Evolutionary conservation across 768 basidiomycete species (phyloP).

Genomic region (Auricularia sp.): DNA sequence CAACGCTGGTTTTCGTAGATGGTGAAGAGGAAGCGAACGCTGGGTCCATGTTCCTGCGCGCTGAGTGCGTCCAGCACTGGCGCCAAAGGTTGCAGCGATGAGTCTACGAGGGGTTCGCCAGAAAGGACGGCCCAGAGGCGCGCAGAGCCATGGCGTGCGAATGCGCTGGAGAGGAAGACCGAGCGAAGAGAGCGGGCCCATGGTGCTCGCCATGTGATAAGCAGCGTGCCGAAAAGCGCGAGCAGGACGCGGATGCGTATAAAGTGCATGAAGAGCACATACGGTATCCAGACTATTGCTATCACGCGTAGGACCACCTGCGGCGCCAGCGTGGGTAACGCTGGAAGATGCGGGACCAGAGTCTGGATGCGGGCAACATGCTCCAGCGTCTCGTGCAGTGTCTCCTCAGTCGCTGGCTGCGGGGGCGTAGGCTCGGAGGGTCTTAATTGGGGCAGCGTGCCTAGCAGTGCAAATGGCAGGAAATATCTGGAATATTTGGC

Average conservation of each 20-base stretch:
- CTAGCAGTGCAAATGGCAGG: constrained; percentile 43
- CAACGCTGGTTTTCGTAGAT: constrained; percentile 91
- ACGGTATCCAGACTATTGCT: constrained; percentile 51
- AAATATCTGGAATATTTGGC: constrained; percentile 35
- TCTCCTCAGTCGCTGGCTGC: constrained; percentile 42
- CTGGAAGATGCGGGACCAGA: constrained; percentile 35
- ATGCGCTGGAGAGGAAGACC: constrained; percentile 53
- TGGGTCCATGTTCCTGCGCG: neutral
- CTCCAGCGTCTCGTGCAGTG: constrained; percentile 44
- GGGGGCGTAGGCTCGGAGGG: constrained; percentile 15
- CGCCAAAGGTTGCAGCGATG: constrained; percentile 14
- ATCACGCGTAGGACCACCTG: constrained; percentile 43
- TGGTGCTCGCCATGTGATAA: constrained; percentile 57
- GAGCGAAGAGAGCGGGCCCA: constrained; percentile 50
- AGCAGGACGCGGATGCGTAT: constrained; percentile 54
- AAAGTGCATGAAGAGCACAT: constrained; percentile 52
- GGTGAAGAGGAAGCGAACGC: constrained; percentile 74
- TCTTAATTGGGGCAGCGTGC: constrained; percentile 26
- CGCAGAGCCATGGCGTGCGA: constrained; percentile 56
- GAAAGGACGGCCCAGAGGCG: constrained; percentile 40
- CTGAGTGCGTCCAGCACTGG: neutral
- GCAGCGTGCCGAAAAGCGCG: constrained; percentile 46
- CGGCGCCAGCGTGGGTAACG: constrained; percentile 20
- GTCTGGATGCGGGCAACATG: constrained; percentile 59
- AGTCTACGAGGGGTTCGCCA: constrained; percentile 40